A percentile compares a stretch with the other conserved stretches of the same genome.
These are phyloP conservation scores for Naganishia liquefaciens DNA, from an alignment of 1,284 basidiomycete genomes.

Conservation along the genomic window DNA sequence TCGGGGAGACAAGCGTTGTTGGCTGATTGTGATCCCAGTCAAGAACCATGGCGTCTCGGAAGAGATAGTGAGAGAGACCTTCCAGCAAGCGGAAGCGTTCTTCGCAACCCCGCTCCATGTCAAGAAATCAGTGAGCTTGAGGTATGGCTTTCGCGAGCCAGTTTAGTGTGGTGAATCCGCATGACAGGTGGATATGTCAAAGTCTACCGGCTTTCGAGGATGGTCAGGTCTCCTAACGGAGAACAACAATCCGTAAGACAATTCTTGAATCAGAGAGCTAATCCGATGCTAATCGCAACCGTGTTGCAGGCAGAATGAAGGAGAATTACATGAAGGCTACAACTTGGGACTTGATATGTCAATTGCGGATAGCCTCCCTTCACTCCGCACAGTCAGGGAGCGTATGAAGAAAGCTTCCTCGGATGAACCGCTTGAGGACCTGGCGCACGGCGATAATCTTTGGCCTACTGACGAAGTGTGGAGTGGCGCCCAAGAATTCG, in stretches of 20 bases:
- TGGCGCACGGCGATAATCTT: constrained; percentile 51
- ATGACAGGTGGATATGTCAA: constrained; percentile 66
- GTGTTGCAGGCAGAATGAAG: constrained; percentile 57
- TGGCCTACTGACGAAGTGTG: constrained; percentile 57
- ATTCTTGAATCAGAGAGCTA: neutral
- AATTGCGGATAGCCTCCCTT: constrained; percentile 6
- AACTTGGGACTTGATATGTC: constrained; percentile 69
- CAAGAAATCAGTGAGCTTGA: constrained; percentile 62
- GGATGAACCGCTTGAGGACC: constrained; percentile 34
- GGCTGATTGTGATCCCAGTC: constrained; percentile 55
- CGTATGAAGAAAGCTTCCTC: constrained; percentile 36
- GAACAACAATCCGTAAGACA: constrained; percentile 42
- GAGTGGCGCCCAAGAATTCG: constrained; percentile 57
- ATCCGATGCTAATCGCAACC: neutral
- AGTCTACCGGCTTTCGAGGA: constrained; percentile 68
- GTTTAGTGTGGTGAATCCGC: neutral
- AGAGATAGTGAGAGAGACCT: constrained; percentile 56
- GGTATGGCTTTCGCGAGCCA: neutral
- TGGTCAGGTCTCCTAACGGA: constrained; percentile 59
- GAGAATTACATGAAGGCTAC: constrained; percentile 79
- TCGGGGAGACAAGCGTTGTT: neutral
- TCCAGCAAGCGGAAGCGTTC: constrained; percentile 62
- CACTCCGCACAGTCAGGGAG: neutral
- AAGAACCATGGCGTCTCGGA: constrained; percentile 70
- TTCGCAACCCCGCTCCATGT: constrained; percentile 63